Evolutionary conservation across 2,329 filamentous ascomycete species (phyloP), one percentile per base, ranked within the genome.

Genomic region (Beauveria sp.): DNA sequence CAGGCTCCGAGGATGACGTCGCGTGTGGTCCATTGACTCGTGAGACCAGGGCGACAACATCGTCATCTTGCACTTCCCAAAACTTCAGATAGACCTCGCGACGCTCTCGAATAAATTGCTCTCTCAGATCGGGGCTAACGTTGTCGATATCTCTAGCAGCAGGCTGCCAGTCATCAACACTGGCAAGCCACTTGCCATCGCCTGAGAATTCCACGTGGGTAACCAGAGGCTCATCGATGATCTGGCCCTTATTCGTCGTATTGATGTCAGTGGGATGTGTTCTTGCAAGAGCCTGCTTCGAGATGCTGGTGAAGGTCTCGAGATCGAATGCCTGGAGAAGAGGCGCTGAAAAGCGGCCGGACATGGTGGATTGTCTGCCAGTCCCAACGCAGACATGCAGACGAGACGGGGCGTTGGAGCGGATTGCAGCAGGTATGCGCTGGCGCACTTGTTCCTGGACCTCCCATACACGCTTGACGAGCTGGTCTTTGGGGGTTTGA

Each of bases 151-250:
- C 92, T 63, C 83, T 79, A 14, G 78, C 76, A 10, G 90, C 85
- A 1, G 92, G 92, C 57, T 83, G 82, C 95, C 95, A 99, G 69
- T 93, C 90, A 71, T 99, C 95, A 1, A 96, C 84, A 1, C 91
- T 97, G 5, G 89, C 93, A 62, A 99, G 82, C 93, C 93, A 98
- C 66, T 86, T 82, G 20, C 93, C 93, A 70, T 98, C 88, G 55
- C 83, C 78, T 49, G 90, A 93, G 67, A 95, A 85, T 49, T 87
- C 83, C 56, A 98, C 78, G 61, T 89, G 84, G 7, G 84, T 88
- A 52, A 96, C 83, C 64, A 88, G 84, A 0, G 95, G 93, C 67
- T 96, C 90, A 16, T 85, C 81, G 55, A 98, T 85, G 5, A 83
- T 81, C 57, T 84, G 82, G 5, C 89, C 86, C 66, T 89, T 87